Evolutionary conservation across 2,329 filamentous ascomycete species (phyloP), one percentile per base, ranked within the genome.

Genomic region (Cordyceps javanica): DNA sequence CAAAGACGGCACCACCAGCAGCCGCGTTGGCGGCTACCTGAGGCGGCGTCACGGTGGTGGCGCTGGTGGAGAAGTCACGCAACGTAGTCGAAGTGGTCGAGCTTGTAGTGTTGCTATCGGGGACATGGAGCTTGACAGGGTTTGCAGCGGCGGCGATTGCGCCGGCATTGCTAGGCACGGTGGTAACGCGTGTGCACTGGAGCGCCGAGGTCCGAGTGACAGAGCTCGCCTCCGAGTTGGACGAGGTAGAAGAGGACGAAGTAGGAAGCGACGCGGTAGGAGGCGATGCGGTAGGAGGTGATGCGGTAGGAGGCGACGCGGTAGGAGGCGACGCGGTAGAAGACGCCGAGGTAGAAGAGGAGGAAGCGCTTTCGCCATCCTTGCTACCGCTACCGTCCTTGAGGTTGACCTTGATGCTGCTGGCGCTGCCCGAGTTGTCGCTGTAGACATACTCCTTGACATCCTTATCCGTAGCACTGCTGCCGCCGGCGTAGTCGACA

Each of bases 361-460:
- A 26, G 23, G 52, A 48, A n/a, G 10, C 32, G 34, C 30, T 10
- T 5, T 65, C 68, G 60, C 71, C 66, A 49, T 69, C 73, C 61
- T 72, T 75, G 64, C 64, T 71, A 41, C n/a, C 48, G 53, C 21
- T 51, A 16, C 58, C 48, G 46, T 55, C 53, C 19, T 59, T 51
- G 48, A 55, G 58, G 26, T 50, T 66, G 52, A 84, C 72, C 63
- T 77, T 69, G 74, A 84, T 83, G 75, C 75, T 80, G 64, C 74
- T 60, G 69, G 72, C 79, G 57, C 67, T 73, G 64, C 81, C 82
- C 58, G 73, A 72, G 60, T 74, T 69, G 71, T 80, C 80, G n/a
- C 69, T 65, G 65, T 77, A 85, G 59, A 72, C 65, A 73, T 85
- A 85, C 71, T 79, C 70, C 66, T 73, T 77, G 61, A 78, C 77